Base-by-base conservation (phyloP, 1,139 yeast genomes). In the Yamadazyma atlantica region DNA sequence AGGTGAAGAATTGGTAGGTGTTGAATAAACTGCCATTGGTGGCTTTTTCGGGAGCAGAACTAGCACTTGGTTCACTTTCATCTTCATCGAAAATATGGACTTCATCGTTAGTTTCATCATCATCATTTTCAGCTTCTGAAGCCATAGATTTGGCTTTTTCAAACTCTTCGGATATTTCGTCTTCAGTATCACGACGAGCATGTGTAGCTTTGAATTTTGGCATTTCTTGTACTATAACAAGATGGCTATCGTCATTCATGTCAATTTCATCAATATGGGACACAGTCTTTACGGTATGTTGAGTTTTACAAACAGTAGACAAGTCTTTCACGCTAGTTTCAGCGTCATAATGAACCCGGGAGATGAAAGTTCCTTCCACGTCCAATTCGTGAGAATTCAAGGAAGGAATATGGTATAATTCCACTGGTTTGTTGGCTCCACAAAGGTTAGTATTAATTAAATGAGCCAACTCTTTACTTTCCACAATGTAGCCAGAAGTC, bases 1-100 rank as follows among this genome's bases (percentile, higher is more conserved):
- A 54, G 16, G 71, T 62, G 54, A 71, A 70, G 51, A 68, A 71
- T 46, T 66, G 73, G 49, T 71, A 70, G 33, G 57, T 53, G 25
- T 67, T 59, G 54, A 71, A 71, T 27, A 65, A 59, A 44, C 61
- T 62, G 18, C 49, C 40, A 34, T 45, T 47, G 19, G 44, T 43
- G 17, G 36, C 25, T 19, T 39, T 32, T 15, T 27, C 36, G 16
- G 35, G 34, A 31, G 45, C 38, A 22, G 21, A 22, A 12, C 32
- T 43, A n/a, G 37, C 29, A 2, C 21, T 16, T 16, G 30, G 29
- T 5, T 36, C 40, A 26, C 43, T 29, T 5, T 36, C 40, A 26
- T 44, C 50, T 11, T 40, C 39, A 10, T 46, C 58, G 22, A 56
- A 46, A 19, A 59, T 57, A 11, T 53, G 46, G 10, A 60, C 62